Base-by-base conservation (phyloP, 495 filamentous ascomycete genomes). In the Podospora australis region DNA sequence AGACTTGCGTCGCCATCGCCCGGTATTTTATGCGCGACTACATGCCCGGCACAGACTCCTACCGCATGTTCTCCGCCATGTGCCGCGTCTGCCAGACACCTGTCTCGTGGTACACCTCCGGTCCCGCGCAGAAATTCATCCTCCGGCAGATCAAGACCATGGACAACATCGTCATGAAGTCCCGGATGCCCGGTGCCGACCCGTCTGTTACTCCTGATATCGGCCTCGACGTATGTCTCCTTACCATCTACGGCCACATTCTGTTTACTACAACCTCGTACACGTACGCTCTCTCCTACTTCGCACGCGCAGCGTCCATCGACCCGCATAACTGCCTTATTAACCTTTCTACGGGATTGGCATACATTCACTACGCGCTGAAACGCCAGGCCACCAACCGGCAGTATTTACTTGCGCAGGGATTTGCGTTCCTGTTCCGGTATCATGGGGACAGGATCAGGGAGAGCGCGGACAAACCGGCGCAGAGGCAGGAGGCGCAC, bases 311-410 rank as follows among this genome's bases (percentile, higher is more conserved):
- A 4, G 84, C 86, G 39, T 81, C 86, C 0, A 63, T 96, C 0
- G 82, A 88, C 56, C 86, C 86, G 2, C 54, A 78, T 13, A 94
- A 96, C 56, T 74, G 82, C 4, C 76, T 83, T 34, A 77, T 95
- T 48, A 84, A 87, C 54, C 81, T 98, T 22, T 78, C 68, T 49
- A 73, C 84, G 10, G 83, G 75, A 2, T 76, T 94, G 22, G 82
- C 80, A 17, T 96, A 90, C 62, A 73, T 95, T 34, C 85, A 95
- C 58, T 80, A 90, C 57, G 84, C 83, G 8, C 77, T 96, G 51
- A 95, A 96, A 58, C 79, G 90, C 8, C 88, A 91, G 64, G 79
- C 84, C 4, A 88, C 90, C 40, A 96, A 96, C 60, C 75, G 91
- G 1, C 90, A 96, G 59, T 89, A 84, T 54, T 78, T 87, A 19